phyloP scores from a whole-genome alignment of 208 protist species.

The Spongospora subterranea region DNA sequence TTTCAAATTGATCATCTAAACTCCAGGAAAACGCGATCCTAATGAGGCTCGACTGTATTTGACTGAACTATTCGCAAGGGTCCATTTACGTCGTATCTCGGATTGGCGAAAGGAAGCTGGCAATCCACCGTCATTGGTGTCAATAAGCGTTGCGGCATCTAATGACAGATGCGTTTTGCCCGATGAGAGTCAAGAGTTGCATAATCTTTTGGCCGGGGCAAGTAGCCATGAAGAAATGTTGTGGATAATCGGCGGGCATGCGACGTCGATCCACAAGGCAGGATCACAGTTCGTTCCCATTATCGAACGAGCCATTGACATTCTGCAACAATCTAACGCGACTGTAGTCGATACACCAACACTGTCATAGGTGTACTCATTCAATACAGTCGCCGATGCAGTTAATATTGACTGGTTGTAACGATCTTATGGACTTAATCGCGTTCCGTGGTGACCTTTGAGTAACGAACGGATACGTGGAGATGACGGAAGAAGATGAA shows the following conservation, averaged over 20 bases:
- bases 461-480: too few species aligned
- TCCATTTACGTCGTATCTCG: neutral
- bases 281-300: constrained; percentile 4
- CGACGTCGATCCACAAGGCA: neutral
- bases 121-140: neutral
- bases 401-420: too few species aligned
- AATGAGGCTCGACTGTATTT: neutral
- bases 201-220: neutral
- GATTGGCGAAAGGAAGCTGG: constrained; percentile 18
- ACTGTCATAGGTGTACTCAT: too few species aligned
- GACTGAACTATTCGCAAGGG: constrained; percentile 6
- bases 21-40: neutral
- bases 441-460: too few species aligned
- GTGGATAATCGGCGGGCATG: constrained; percentile 1
- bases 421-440: too few species aligned
- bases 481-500: too few species aligned
- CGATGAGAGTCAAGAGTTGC: constrained; percentile 31
- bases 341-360: neutral
- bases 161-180: constrained; percentile 14
- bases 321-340: neutral
- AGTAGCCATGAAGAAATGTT: neutral
- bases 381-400: too few species aligned
- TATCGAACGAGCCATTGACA: neutral
- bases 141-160: constrained; percentile 17
- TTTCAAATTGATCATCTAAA: neutral